phyloP scores from a whole-genome alignment of 371 early-diverging fungal genomes.

The Lichtheimia ornata region DNA sequence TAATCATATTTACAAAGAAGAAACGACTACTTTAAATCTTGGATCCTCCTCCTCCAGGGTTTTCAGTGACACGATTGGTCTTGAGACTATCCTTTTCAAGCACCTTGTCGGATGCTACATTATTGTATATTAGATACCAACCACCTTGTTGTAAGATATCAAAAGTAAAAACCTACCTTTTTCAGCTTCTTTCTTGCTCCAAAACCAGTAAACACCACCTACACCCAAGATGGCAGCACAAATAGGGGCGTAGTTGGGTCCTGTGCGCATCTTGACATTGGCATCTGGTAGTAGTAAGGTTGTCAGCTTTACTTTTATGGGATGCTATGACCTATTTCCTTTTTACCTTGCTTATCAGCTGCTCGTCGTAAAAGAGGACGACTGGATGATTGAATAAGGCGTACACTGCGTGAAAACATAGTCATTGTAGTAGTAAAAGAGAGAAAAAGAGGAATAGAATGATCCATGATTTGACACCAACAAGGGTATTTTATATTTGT shows the following conservation, averaged over 20 bases:
- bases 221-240: slow-evolving; percentile 7
- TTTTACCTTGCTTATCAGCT: neutral
- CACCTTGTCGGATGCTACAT: neutral
- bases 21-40: neutral
- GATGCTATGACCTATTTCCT: neutral
- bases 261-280: slow-evolving; percentile 9
- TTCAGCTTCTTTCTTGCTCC: neutral
- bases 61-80: neutral
- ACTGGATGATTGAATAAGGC: neutral
- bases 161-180: neutral
- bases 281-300: neutral
- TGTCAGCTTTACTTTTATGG: neutral
- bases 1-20: slow-evolving; percentile 6
- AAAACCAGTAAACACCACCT: neutral
- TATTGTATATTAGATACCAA: neutral
- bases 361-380: too few species aligned
- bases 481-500: too few species aligned
- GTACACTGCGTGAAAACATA: neutral
- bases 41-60: neutral
- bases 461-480: too few species aligned
- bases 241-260: neutral
- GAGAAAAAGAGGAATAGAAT: neutral
- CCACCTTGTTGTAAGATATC: neutral
- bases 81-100: neutral
- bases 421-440: neutral